phyloP scores from a whole-genome alignment of 2,329 filamentous ascomycete species.

The Metarhizium humberi region DNA sequence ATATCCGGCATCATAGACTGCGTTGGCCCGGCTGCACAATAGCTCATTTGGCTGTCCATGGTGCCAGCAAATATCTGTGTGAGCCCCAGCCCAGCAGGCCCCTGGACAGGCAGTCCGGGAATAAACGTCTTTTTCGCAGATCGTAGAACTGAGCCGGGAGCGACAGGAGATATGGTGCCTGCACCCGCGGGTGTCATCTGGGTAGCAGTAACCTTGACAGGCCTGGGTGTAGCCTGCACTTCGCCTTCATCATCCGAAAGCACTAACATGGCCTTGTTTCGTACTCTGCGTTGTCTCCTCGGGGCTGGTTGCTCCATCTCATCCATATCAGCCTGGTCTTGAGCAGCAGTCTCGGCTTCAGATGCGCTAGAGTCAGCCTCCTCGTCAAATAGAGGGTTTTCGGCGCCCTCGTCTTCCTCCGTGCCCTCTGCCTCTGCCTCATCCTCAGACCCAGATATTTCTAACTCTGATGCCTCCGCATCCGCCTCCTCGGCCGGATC shows the following conservation, averaged over 20 bases:
- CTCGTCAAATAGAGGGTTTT: constrained; percentile 27
- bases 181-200: constrained; percentile 32
- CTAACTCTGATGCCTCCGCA: constrained; percentile 28
- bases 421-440: constrained; percentile 16
- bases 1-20: constrained; percentile 49
- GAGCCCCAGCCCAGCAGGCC: constrained; percentile 59
- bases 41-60: constrained; percentile 53
- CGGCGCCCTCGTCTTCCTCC: constrained; percentile 19
- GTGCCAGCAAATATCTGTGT: constrained; percentile 90
- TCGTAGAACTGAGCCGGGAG: constrained; percentile 55
- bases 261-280: constrained; percentile 37
- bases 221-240: constrained; percentile 37
- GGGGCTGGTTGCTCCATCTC: constrained; percentile 30
- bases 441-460: constrained; percentile 36
- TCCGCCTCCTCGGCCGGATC: constrained; percentile 28
- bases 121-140: constrained; percentile 63
- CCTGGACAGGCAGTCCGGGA: constrained; percentile 54
- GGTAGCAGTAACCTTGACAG: constrained; percentile 25
- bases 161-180: constrained; percentile 39
- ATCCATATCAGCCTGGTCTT: constrained; percentile 23
- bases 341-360: constrained; percentile 12
- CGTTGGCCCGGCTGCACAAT: constrained; percentile 18
- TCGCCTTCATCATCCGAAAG: constrained; percentile 53
- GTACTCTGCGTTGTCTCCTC: constrained; percentile 34
- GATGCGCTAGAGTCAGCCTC: constrained; percentile 26